Evolutionary conservation across 2,329 filamentous ascomycete genomes (phyloP).

Genomic region (Aplosporella prunicola): DNA sequence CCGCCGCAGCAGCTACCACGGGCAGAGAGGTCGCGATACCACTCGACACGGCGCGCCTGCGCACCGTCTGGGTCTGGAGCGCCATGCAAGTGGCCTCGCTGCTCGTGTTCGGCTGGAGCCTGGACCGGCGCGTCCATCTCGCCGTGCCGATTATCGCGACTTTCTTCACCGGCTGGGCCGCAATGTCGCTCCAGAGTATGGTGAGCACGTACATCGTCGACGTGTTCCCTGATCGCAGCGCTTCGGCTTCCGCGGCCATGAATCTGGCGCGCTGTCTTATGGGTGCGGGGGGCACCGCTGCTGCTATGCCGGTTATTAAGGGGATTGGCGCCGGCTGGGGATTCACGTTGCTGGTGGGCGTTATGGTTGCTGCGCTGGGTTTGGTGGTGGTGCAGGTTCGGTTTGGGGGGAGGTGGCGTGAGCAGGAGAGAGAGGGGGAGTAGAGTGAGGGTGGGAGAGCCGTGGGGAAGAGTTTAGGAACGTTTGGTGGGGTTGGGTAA

Average conservation of each 20-base stretch:
- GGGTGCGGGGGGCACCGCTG: slow-evolving; percentile 35
- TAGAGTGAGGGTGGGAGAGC: no score
- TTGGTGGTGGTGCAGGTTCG: not conserved
- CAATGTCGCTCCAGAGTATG: slow-evolving; percentile 39
- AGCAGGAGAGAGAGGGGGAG: no score
- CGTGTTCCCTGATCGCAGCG: slow-evolving; percentile 41
- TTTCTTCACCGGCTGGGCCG: slow-evolving; percentile 45
- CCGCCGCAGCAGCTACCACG: not conserved
- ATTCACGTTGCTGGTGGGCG: not conserved
- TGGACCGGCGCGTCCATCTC: slow-evolving; percentile 29
- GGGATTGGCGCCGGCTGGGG: not conserved
- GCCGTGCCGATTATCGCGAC: slow-evolving; percentile 42
- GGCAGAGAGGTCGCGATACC: slow-evolving; percentile 29
- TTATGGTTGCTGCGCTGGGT: not conserved
- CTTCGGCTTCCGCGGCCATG: slow-evolving; percentile 43
- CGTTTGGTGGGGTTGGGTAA: no score
- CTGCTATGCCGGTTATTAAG: not conserved
- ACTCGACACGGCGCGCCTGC: slow-evolving; percentile 43
- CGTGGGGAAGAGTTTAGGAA: no score
- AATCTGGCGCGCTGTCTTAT: slow-evolving; percentile 46
- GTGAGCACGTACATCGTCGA: slow-evolving; percentile 47
- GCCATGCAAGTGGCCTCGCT: slow-evolving; percentile 38
- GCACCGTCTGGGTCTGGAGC: slow-evolving; percentile 39
- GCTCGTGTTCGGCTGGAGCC: slow-evolving; percentile 45
- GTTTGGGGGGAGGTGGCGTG: not conserved